A percentile compares a stretch with the other conserved stretches of the same genome.
phyloP scores from a whole-genome alignment of 1,139 yeast genomes.

The Taphrina flavorubra region DNA sequence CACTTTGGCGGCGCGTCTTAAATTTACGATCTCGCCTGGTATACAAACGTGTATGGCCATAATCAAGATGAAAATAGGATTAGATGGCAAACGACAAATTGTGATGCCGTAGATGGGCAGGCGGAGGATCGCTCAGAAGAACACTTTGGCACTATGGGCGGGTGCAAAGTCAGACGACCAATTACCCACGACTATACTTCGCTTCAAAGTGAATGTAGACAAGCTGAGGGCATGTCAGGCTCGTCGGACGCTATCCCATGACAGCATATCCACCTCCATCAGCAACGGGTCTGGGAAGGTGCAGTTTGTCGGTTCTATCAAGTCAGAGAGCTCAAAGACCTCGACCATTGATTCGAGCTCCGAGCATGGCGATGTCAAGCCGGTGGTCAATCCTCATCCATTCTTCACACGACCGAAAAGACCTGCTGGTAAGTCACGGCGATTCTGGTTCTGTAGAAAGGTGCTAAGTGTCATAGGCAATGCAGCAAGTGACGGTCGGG shows the following conservation, averaged over 20 bases:
- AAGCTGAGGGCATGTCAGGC: slow-evolving; percentile 1
- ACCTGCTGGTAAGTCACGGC: neutral
- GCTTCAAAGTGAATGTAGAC: slow-evolving; percentile 15
- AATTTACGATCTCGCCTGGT: neutral
- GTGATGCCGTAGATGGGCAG: slow-evolving; percentile 18
- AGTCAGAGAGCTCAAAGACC: slow-evolving; percentile 6
- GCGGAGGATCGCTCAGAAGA: slow-evolving; percentile 19
- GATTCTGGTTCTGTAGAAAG: neutral
- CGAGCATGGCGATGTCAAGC: neutral
- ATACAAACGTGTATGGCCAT: no score
- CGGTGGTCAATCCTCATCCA: slow-evolving; percentile 1
- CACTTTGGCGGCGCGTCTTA: slow-evolving; percentile 4
- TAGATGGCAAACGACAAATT: neutral
- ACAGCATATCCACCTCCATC: neutral
- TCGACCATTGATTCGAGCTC: neutral
- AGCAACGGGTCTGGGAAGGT: neutral
- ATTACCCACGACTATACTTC: slow-evolving; percentile 1
- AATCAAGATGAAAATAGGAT: no score
- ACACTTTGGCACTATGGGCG: slow-evolving; percentile 32
- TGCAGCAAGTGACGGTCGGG: neutral
- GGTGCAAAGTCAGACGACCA: slow-evolving; percentile 25
- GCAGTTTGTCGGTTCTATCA: neutral
- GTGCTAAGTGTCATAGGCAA: neutral
- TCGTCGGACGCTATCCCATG: neutral
- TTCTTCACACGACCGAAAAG: slow-evolving; percentile 11